Evolutionary conservation across 257 asterid genomes (phyloP), one percentile per base, ranked within the genome.

Genomic region (Perilla frutescens): DNA sequence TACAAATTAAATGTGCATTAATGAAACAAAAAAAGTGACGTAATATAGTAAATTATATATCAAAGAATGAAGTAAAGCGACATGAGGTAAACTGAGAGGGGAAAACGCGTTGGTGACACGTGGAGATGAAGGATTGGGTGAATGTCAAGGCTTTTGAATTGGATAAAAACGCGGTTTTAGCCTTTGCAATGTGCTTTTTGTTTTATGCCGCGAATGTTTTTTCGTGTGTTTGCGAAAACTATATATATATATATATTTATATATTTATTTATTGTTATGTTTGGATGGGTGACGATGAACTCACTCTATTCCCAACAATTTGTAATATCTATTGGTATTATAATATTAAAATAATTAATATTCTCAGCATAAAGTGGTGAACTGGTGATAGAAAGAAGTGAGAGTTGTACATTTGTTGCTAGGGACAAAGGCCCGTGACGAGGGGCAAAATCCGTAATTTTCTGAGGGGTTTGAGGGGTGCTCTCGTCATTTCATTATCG

Each of bases 401-500:
- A 66, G 77, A 72, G 66, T 77, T 70, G 88, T 70, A 79, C 85
- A 65, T 81, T 36, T 53, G 5, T 34, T 76, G 66, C 80, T 73
- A 68, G 43, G 69, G 89, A 87, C 90, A 84, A 84, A 80, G 56
- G 49, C 90, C 93, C 89, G 93, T 88, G 93, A 85, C 82, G 62
- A 32, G 73, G 81, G 85, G 55, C 72, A 47, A 68, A 76, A 56
- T 82, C 81, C 69, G 80, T 82, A 75, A 81, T 75, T 77, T 15
- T 50, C 56, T 0, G 3, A 5, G 3, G 9, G 11, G 11, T 34
- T 60, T 1, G 14, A 45, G 75, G 79, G 81, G 26, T 31, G 4
- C 29, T 70, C 5, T 41, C 57, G 84, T 48, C 65, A 66, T 47
- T 39, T 26, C 20, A 8, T 0, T 13, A 6, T 12, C 15, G 41